Evolutionary conservation across 2,329 filamentous ascomycete species (phyloP), one percentile per base, ranked within the genome.

Genomic region (Colletotrichum sp.): DNA sequence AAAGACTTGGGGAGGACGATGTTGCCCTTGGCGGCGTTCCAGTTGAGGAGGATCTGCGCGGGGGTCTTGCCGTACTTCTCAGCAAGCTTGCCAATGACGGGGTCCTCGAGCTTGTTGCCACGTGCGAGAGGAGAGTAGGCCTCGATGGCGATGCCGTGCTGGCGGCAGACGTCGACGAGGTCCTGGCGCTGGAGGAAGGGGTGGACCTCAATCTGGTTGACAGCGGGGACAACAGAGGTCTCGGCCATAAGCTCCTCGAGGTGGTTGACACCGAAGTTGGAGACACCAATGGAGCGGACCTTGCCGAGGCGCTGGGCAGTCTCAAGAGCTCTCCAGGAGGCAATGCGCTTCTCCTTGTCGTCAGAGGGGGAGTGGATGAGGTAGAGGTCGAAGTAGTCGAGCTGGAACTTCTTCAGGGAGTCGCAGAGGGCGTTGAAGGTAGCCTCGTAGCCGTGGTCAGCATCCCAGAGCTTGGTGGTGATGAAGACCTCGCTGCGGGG

Each of bases 341-440:
- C 92, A 90, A 83, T 93, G 86, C 90, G 91, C 88, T 94, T 94
- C 84, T 89, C 92, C 59, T 88, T 82, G 80, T 94, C 89, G 68
- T 87, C 85, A 74, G 87, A 90, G 24, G 93, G 94, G 93, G 92
- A 95, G 83, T 90, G 88, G 16, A 90, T 82, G 55, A 91, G 83
- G 82, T 86, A 90, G 52, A 91, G 82, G 79, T 91, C 89, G 60
- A 91, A 82, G 80, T 91, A 90, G 71, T 87, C 86, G 24, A 88
- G 80, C 43, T 84, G 81, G 78, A 90, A 83, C 64, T 85, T 86
- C 79, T 86, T 82, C 52, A 90, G 83, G 18, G 86, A 88, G 77
- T 85, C 82, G 67, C 88, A 81, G 61, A 89, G 73, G 12, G 86
- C 87, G 81, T 86, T 76, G 65, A 78, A 78, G 39, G 77, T 78